Evolutionary conservation across 2,329 filamentous ascomycete genomes (phyloP).

Genomic region (Botrytis tulipae): DNA sequence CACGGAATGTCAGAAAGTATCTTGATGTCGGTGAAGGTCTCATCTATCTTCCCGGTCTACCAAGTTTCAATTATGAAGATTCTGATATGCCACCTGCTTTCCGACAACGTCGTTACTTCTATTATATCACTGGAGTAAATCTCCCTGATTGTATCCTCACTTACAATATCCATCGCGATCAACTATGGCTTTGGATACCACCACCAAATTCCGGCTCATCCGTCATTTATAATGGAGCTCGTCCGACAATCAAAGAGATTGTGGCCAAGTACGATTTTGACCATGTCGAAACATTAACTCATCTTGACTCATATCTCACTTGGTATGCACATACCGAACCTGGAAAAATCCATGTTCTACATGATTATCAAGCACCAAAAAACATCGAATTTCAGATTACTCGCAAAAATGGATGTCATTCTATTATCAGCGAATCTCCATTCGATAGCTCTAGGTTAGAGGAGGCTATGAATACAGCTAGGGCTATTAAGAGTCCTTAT

Average conservation of each 20-base stretch:
- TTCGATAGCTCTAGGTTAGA: conserved; percentile 56
- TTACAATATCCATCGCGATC: conserved; percentile 58
- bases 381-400: not conserved
- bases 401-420: conserved; percentile 16
- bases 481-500: conserved; percentile 81
- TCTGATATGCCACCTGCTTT: conserved; percentile 57
- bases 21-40: conserved; percentile 47
- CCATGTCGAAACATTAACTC: conserved; percentile 53
- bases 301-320: conserved; percentile 50
- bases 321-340: conserved; percentile 43
- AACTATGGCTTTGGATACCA: conserved; percentile 71
- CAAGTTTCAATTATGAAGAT: conserved; percentile 52
- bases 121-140: conserved; percentile 55
- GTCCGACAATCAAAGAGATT: conserved; percentile 60
- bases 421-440: conserved; percentile 18
- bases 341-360: conserved; percentile 46
- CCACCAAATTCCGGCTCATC: conserved; percentile 58
- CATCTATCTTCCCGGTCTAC: conserved; percentile 55
- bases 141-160: conserved; percentile 55
- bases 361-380: conserved; percentile 43
- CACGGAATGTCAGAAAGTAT: conserved; percentile 45
- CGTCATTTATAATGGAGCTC: conserved; percentile 62
- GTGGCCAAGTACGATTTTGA: conserved; percentile 66
- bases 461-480: conserved; percentile 73
- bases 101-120: conserved; percentile 60